These are phyloP conservation scores for Suillus alpinus DNA, from an alignment of 768 basidiomycete species.

Conservation along the genomic window DNA sequence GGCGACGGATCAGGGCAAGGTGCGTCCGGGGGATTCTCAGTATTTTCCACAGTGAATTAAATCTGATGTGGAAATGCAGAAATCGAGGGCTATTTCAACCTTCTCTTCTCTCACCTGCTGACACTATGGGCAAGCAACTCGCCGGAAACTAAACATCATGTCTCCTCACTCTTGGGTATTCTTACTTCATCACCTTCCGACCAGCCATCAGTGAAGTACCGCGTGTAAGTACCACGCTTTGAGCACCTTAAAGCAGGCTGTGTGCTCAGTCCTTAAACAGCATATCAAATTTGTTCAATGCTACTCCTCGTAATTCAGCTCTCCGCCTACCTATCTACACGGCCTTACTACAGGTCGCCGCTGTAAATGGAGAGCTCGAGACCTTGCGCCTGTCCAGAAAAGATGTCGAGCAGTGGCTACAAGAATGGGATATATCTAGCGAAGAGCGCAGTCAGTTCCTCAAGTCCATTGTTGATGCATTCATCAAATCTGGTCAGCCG, in stretches of 20 bases:
- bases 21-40: slow-evolving; percentile 26
- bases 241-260: not conserved
- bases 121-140: slow-evolving; percentile 54
- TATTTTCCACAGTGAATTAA: not conserved
- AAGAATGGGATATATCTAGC: slow-evolving; percentile 66
- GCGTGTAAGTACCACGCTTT: slow-evolving; percentile 47
- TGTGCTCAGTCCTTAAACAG: slow-evolving; percentile 34
- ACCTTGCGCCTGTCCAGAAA: slow-evolving; percentile 55
- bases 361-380: slow-evolving; percentile 58
- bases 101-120: slow-evolving; percentile 72
- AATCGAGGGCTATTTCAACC: slow-evolving; percentile 86
- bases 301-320: slow-evolving; percentile 61
- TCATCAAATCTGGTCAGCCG: slow-evolving; percentile 55
- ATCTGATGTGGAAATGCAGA: slow-evolving; percentile 40
- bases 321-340: slow-evolving; percentile 63
- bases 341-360: slow-evolving; percentile 58
- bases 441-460: slow-evolving; percentile 67
- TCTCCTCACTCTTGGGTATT: slow-evolving; percentile 48
- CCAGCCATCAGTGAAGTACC: slow-evolving; percentile 64
- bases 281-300: slow-evolving; percentile 80
- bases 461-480: slow-evolving; percentile 59
- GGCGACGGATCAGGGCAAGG: slow-evolving; percentile 82
- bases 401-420: slow-evolving; percentile 73
- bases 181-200: slow-evolving; percentile 55
- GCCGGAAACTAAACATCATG: slow-evolving; percentile 50